Evolutionary conservation across 2,329 filamentous ascomycete species (phyloP), one percentile per base, ranked within the genome.

Genomic region (Fusarium sp.): DNA sequence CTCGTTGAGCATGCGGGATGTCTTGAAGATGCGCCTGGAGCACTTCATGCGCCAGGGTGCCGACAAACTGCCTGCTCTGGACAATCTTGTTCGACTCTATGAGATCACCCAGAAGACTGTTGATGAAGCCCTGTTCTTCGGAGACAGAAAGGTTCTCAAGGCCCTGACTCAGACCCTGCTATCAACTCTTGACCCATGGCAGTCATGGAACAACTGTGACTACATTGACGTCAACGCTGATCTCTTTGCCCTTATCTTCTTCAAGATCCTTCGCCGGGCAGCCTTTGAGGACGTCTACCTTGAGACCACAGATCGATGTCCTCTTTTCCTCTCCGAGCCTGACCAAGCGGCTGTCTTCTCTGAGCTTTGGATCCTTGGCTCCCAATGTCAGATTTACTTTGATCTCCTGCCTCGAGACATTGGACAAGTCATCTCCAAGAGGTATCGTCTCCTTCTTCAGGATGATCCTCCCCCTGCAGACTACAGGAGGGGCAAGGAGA

Each of bases 311-410:
- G 72, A 74, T 56, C 61, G 72, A 11, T 74, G 72, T 2, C 72
- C 72, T 9, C 67, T 74, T 27, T 74, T 73, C 63, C 63, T 74
- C 12, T 74, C 72, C 2, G 63, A 73, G 6, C 72, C 72, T 7
- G 72, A 74, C 12, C 71, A 74, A 45, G 72, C 72, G 0, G 72
- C 72, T 2, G 72, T 74, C n/a, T 74, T 74, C 32, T 74, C 70
- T 2, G 72, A 74, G 57, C 71, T 74, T 15, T 74, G 72, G 72
- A 63, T 74, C 40, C 54, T 74, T 11, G 72, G 72, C 17, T 74
- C 72, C 4, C 72, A 74, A 17, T 74, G 72, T 14, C 63, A 74
- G n/a, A 66, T 74, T 22, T 74, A 74, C 58, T 74, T 74, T 40
- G 72, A 70, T 12, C 68, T 74, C 2, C 65, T 59, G 7, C 71